These are phyloP conservation scores for Leccinum olivaceopallidum DNA, from an alignment of 768 basidiomycete species.

Conservation along the genomic window DNA sequence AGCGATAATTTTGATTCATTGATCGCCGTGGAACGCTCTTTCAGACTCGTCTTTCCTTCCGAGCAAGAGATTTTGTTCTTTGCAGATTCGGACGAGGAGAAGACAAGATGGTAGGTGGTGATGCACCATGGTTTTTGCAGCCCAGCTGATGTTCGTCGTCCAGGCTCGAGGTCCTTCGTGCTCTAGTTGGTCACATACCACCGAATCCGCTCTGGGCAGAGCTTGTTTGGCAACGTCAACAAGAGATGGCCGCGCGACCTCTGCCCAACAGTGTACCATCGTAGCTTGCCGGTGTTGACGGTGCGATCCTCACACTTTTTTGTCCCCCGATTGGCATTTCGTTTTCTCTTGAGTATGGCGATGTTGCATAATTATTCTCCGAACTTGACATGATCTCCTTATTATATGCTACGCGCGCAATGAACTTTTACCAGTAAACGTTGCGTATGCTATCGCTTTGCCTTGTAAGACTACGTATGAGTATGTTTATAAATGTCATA, in stretches of 20 bases:
- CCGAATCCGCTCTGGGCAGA: constrained; percentile 95
- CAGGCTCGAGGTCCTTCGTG: constrained; percentile 85
- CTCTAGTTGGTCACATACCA: constrained; percentile 86
- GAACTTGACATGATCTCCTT: constrained; percentile 5
- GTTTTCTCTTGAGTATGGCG: constrained; percentile 9
- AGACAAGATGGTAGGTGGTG: constrained; percentile 75
- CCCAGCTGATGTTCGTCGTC: constrained; percentile 4
- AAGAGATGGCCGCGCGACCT: constrained; percentile 37
- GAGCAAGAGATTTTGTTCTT: constrained; percentile 86
- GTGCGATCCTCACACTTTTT: constrained; percentile 2
- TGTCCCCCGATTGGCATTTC: constrained; percentile 7
- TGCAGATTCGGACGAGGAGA: constrained; percentile 89
- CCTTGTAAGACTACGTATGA: constrained; percentile 23
- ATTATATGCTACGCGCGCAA: constrained; percentile 19
- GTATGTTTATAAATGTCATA: constrained; percentile 20
- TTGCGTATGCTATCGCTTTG: constrained; percentile 19
- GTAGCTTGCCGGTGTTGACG: not conserved
- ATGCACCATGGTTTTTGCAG: not conserved
- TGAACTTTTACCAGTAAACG: constrained; percentile 2
- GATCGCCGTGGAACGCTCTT: constrained; percentile 78
- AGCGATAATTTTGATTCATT: constrained; percentile 61
- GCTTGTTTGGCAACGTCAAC: constrained; percentile 81
- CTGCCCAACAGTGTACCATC: constrained; percentile 1
- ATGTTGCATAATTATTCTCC: constrained; percentile 1
- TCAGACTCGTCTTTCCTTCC: constrained; percentile 77